Percentiles rank a stretch among this genome's conserved stretches.
Conservation (phyloP, 2,329 filamentous ascomycete genomes). For the Didymosphaeria variabile region DNA sequence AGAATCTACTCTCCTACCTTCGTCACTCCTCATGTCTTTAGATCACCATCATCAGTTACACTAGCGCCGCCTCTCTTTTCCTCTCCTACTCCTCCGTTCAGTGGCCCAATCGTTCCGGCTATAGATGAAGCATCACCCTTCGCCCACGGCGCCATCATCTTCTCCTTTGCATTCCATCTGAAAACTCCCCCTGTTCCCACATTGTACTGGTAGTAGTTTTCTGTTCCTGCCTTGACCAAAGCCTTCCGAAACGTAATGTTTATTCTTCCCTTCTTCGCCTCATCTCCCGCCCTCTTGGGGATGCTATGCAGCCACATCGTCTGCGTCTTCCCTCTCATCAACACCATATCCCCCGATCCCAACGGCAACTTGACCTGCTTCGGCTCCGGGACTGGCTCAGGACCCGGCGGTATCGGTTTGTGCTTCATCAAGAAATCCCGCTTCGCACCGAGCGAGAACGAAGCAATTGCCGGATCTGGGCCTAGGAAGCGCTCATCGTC, state of each 20-base stretch:
- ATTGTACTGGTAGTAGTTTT: conserved; percentile 88
- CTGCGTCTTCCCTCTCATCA: conserved; percentile 81
- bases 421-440: conserved; percentile 83
- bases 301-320: conserved; percentile 78
- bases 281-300: conserved; percentile 74
- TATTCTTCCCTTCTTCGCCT: conserved; percentile 67
- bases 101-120: neutral
- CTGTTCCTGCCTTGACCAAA: conserved; percentile 75
- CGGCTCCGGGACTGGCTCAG: conserved; percentile 46
- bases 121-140: conserved; percentile 2
- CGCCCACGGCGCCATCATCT: conserved; percentile 60
- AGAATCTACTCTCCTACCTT: too few relatives aligned
- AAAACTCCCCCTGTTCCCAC: conserved; percentile 75
- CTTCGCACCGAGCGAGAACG: conserved; percentile 74
- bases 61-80: neutral
- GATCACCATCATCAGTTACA: neutral
- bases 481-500: conserved; percentile 84
- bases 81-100: too few relatives aligned
- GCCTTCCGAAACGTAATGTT: conserved; percentile 83
- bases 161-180: conserved; percentile 68
- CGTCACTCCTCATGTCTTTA: too few relatives aligned
- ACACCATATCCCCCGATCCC: conserved; percentile 76
- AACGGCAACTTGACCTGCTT: conserved; percentile 63
- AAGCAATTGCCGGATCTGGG: conserved; percentile 74
- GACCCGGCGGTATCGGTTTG: conserved; percentile 63